Evolutionary conservation across 768 basidiomycete genomes (phyloP), one percentile per base, ranked within the genome.

Genomic region (Lentinula sp.): DNA sequence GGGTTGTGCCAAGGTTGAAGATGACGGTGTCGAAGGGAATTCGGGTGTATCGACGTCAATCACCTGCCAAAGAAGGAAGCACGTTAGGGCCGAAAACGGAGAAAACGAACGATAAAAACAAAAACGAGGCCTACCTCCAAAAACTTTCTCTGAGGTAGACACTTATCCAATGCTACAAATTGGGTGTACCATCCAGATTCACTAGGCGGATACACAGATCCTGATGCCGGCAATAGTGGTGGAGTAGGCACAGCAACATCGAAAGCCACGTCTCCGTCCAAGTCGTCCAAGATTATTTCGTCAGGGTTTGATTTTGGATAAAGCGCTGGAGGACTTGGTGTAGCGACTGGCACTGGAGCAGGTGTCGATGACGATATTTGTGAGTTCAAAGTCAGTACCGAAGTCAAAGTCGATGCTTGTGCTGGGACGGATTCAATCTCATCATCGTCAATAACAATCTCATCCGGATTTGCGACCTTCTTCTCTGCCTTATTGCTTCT

Each of bases 161-260:
- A 96, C 71, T 98, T 98, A 73, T 95, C 93, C 3, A 98, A 76
- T 4, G 95, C 95, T 15, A 98, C 73, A 73, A 98, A 98, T 45
- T 77, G 83, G 0, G 95, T 98, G 23, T 23, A 45, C 37, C 55
- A 42, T 15, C 40, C 55, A 13, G 10, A 0, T 15, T 4, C 9
- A 5, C 16, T 18, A 21, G 11, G 37, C n/a, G 35, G 37, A 51
- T 28, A 18, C 5, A 7, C 4, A 34, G 32, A 28, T 9, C 28
- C 18, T 23, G 35, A 5, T 62, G 35, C 79, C 71, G 32, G 62
- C 23, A 60, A 66, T 11, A 61, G 68, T 16, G 68, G 74, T 2
- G 71, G 71, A 28, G 73, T 68, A 7, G 75, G 73, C 8, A 66
- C 69, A 10, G 73, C 74, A 8, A 54, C 53, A 15, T 54, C 53